Percentiles rank a stretch among this genome's conserved stretches.
Evolutionary conservation across 202 grass and related monocot species (phyloP).

Genomic region (Schoenoplectus tabernaemontani): DNA sequence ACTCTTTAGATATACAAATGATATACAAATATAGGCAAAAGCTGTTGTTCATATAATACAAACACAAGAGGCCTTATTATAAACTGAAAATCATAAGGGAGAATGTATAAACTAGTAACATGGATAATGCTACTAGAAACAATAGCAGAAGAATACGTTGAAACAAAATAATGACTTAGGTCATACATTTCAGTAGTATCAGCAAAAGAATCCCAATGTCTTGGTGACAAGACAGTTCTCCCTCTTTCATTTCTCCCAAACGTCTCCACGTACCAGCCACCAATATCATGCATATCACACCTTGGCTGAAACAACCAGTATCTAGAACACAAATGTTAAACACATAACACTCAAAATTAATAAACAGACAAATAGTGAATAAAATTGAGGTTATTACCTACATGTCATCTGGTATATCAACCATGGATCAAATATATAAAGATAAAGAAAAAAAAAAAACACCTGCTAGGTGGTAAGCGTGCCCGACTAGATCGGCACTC

Average conservation of each 20-base stretch:
- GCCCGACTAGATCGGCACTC: slow-evolving; percentile 87
- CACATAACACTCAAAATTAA: slow-evolving; percentile 7
- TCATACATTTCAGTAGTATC: slow-evolving; percentile 71
- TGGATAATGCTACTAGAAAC: background rate
- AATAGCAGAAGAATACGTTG: background rate
- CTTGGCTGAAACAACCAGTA: slow-evolving; percentile 98
- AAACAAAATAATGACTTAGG: background rate
- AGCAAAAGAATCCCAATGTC: slow-evolving; percentile 67
- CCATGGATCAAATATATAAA: background rate
- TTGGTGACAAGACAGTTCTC: slow-evolving; percentile 48
- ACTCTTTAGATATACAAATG: background rate
- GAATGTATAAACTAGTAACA: background rate
- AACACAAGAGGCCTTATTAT: background rate
- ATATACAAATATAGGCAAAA: background rate
- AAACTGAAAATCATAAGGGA: slow-evolving; percentile 4
- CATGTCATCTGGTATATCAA: background rate
- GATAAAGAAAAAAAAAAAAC: slow-evolving; percentile 5
- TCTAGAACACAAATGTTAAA: slow-evolving; percentile 38
- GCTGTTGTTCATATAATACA: background rate
- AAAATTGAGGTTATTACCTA: background rate
- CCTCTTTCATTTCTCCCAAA: slow-evolving; percentile 74
- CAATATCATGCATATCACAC: slow-evolving; percentile 80
- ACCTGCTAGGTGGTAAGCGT: slow-evolving; percentile 83
- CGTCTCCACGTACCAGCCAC: slow-evolving; percentile 96
- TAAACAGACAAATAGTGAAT: background rate